Evolutionary conservation across 345 rosid species (phyloP), one percentile per base, ranked within the genome.

Genomic region (Gossypium raimondii): DNA sequence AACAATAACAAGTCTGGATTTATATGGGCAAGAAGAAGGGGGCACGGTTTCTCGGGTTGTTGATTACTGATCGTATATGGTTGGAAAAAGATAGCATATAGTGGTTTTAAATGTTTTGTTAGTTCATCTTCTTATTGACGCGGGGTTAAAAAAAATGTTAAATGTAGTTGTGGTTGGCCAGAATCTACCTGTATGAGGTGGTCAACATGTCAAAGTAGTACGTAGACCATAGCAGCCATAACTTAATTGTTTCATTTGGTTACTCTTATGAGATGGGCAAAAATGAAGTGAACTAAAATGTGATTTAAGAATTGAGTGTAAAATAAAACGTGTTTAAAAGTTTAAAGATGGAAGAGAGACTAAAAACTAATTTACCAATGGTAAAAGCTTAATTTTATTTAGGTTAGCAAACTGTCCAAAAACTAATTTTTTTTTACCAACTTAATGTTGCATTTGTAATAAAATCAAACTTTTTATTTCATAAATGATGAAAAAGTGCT

Each of bases 51-150:
- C 16, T 45, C 17, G 50, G 43, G 58, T 68, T 22, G 72, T 24
- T 53, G n/a, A 52, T 27, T 70, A 52, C 58, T 55, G 63, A 17
- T 41, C 11, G 45, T 1, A 64, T 41, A 64, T 64, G 50, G 25
- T 27, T 22, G 48, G 61, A 52, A 70, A 34, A 70, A 25, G 18
- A 25, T 20, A 16, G 57, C 34, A 47, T 18, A 25, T 13, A 11
- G 29, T n/a, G 11, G 13, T 71, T 68, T 24, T n/a, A 60, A 53
- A n/a, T 71, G 63, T 34, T 29, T 48, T 70, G 62, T 55, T 71
- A 34, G 74, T 55, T 71, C 74, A 71, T 71, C 74, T 71, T 55
- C 51, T n/a, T 10, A n/a, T 71, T 10, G 44, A 55, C 11, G 50
- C 11, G 18, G 63, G 47, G 9, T 9, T 51, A 3, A 16, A 70